These are phyloP conservation scores for Cladosporium sp. DNA, from an alignment of 2,329 filamentous ascomycete species.

Conservation along the genomic window DNA sequence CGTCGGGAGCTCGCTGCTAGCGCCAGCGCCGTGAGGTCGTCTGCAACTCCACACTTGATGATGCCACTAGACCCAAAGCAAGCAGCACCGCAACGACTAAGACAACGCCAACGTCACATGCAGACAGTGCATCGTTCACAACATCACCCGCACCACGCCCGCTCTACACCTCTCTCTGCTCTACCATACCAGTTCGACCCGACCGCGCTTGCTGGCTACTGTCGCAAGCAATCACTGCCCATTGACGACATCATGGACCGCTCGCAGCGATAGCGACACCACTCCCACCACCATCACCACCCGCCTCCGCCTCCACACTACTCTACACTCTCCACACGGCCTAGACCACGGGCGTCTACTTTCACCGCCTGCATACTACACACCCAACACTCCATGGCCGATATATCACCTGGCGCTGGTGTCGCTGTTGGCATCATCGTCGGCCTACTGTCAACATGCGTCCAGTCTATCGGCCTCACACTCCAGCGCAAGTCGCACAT, in stretches of 20 bases:
- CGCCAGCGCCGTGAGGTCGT: background rate
- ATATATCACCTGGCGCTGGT: slow-evolving; percentile 39
- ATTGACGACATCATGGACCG: slow-evolving; percentile 15
- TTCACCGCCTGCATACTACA: background rate
- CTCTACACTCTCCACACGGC: background rate
- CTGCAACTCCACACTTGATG: background rate
- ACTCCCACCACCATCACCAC: background rate
- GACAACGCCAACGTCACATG: background rate
- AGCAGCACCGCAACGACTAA: background rate
- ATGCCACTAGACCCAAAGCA: background rate
- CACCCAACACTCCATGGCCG: slow-evolving; percentile 16
- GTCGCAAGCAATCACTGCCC: slow-evolving; percentile 2
- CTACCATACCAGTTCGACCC: background rate
- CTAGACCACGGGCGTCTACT: background rate
- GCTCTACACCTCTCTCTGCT: background rate
- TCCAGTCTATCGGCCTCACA: slow-evolving; percentile 92
- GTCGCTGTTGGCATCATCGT: slow-evolving; percentile 77
- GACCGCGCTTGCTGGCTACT: slow-evolving; percentile 1
- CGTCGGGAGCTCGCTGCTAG: slow-evolving; percentile 7
- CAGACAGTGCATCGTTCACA: background rate
- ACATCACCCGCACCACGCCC: background rate
- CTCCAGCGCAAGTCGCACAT: slow-evolving; percentile 98
- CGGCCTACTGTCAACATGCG: slow-evolving; percentile 86
- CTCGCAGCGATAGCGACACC: slow-evolving; percentile 9
- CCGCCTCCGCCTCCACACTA: slow-evolving; percentile 6